Base-by-base conservation (phyloP, 352 stramenopile genomes). In the Phytopythium delawarense region DNA sequence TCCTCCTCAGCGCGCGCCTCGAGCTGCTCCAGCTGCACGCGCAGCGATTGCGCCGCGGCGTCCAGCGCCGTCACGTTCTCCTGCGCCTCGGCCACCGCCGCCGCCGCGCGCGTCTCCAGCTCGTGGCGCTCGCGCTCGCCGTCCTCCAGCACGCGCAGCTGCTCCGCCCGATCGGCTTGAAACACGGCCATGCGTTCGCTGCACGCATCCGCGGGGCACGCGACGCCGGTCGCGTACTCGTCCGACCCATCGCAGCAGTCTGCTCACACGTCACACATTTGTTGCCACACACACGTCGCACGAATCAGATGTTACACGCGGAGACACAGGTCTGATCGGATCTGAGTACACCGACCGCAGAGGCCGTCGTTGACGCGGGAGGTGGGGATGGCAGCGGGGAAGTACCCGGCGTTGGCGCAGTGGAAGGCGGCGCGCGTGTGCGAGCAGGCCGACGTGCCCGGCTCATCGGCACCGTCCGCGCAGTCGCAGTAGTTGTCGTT, bases 401-500 rank as follows among this genome's bases (percentile, higher is more conserved):
- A 91, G 70, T 86, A 90, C n/a, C 87, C 88, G 0, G 66, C 59
- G 66, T 96, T 96, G 15, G 61, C 42, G 65, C 89, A 97, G 65
- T 81, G 77, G 62, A 95, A 96, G 12, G 68, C 54, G 6, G 64
- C 75, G 35, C 68, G 39, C 40, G 67, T 79, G 61, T 89, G 73
- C 42, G 79, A 89, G 64, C 92, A 97, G 11, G 91, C 91, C 20
- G 89, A 77, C 23, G 91, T 98, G 35, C 82, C 78, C 8, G 89
- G 84, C 69, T 98, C 92, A 74, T 98, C 92, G 23, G 66, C 89
- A 25, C 89, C 90, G 75, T 98, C 91, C 1, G 55, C 64, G 71
- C 93, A 98, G 78, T 98, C 94, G 71, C 94, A 98, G 69, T 97
- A 98, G 72, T 98, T 90, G 77, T 98, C 94, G 72, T 98, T 98